Conservation (phyloP, 305 asterid genomes). For the Andrographis paniculata region DNA sequence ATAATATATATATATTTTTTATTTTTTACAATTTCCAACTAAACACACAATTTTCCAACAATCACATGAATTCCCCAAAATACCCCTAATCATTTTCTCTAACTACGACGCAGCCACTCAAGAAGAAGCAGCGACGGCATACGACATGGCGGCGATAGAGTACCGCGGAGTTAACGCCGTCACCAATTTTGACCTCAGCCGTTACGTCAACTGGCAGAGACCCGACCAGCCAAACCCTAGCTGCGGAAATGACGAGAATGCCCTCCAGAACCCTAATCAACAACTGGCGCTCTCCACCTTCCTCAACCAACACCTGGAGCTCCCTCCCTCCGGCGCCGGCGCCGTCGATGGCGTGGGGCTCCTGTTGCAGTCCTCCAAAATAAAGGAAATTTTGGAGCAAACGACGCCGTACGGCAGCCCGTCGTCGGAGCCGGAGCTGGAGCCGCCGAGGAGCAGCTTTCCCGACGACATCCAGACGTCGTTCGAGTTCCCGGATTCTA, state of each 20-base stretch:
- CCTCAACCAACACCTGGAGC: constrained; percentile 23
- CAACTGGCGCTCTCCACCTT: constrained; percentile 19
- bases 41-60: too few species aligned
- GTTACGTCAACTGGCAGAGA: constrained; percentile 47
- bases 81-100: constrained; percentile 16
- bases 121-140: constrained; percentile 94
- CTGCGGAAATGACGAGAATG: constrained; percentile 14
- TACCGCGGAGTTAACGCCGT: constrained; percentile 87
- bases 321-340: constrained; percentile 26
- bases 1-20: too few species aligned
- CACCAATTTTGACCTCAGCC: constrained; percentile 84
- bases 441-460: constrained; percentile 52
- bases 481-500: constrained; percentile 64
- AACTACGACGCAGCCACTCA: constrained; percentile 51
- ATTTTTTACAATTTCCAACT: too few species aligned
- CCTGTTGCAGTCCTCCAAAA: constrained; percentile 50
- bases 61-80: constrained; percentile 15
- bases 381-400: constrained; percentile 52
- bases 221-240: constrained; percentile 21
- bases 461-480: constrained; percentile 90
- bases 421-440: constrained; percentile 20
- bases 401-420: constrained; percentile 29
- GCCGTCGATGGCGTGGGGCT: constrained; percentile 42
- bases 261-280: constrained; percentile 20
- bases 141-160: constrained; percentile 91